phyloP scores from a whole-genome alignment of 139 green algal genomes.

The Micractinium conductrix region DNA sequence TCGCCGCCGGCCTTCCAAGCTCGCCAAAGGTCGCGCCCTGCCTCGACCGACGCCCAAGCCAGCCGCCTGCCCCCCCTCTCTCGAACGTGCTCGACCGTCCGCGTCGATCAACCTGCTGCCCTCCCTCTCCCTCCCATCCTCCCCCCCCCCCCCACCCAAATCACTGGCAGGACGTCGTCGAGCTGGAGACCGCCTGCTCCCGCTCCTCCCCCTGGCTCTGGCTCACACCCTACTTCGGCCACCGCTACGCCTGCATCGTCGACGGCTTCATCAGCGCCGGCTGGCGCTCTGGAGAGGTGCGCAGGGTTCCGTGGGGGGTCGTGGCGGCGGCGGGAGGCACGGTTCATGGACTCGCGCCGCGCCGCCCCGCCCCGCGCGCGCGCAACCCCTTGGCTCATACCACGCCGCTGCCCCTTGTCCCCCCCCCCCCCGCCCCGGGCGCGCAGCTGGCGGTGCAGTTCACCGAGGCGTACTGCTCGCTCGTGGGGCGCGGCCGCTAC shows the following conservation, averaged over 20 bases:
- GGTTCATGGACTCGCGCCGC: neutral
- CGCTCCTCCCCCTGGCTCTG: slow-evolving; percentile 13
- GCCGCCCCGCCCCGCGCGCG: too few species aligned
- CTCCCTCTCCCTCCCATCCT: neutral
- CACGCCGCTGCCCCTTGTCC: neutral
- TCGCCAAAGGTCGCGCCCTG: too few species aligned
- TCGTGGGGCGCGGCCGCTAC: neutral
- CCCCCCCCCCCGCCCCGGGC: neutral
- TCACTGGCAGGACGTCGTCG: slow-evolving; percentile 11
- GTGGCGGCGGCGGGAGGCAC: too few species aligned
- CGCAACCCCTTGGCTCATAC: neutral
- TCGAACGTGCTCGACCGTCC: neutral
- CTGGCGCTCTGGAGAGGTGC: slow-evolving; percentile 2
- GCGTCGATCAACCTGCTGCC: neutral
- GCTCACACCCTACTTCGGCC: slow-evolving; percentile 29
- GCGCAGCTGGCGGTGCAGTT: slow-evolving; percentile 9
- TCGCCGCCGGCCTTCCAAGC: too few species aligned
- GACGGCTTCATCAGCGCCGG: neutral
- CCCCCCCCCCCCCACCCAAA: neutral
- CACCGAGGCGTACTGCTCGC: slow-evolving; percentile 4
- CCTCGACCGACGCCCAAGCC: too few species aligned
- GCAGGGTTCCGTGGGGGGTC: neutral
- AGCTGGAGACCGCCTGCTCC: slow-evolving; percentile 8
- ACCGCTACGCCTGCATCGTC: slow-evolving; percentile 17
- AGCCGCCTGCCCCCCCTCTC: too few species aligned